Evolutionary conservation across 805 yeast genomes (phyloP).

Genomic region (Saturnispora sanitii): DNA sequence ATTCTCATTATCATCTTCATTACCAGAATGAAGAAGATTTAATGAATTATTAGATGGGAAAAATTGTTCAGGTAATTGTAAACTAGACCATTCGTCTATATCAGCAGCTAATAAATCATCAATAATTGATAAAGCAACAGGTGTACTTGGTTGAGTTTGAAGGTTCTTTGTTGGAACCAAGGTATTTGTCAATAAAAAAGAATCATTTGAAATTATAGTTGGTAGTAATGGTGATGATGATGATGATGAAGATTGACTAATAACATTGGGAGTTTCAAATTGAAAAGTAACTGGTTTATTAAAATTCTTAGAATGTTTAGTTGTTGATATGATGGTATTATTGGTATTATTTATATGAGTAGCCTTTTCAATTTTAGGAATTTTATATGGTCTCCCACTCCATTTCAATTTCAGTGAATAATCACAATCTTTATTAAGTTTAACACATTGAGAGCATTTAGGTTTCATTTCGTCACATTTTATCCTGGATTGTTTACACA

Average conservation of each 20-base stretch:
- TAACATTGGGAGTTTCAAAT: constrained; percentile 12
- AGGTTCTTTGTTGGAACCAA: too few relatives aligned
- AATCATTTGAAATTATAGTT: too few relatives aligned
- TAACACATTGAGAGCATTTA: constrained; percentile 44
- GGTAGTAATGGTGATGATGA: too few relatives aligned
- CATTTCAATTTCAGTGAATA: constrained; percentile 55
- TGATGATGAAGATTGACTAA: too few relatives aligned
- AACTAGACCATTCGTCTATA: constrained; percentile 2
- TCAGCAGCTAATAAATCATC: constrained; percentile 16
- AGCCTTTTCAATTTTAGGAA: constrained; percentile 28
- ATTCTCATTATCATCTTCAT: too few relatives aligned
- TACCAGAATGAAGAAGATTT: too few relatives aligned
- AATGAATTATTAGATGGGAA: too few relatives aligned
- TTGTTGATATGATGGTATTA: too few relatives aligned
- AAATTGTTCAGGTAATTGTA: not conserved
- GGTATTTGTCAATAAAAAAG: too few relatives aligned
- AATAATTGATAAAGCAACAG: constrained; percentile 9
- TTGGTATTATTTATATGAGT: too few relatives aligned
- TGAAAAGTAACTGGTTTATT: constrained; percentile 2
- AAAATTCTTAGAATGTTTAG: constrained; percentile 13
- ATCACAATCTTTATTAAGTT: constrained; percentile 42
- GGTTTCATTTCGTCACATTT: constrained; percentile 70
- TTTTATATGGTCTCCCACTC: constrained; percentile 65
- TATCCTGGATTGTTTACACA: constrained; percentile 50
- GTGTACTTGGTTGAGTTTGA: not conserved